Conservation (phyloP, 805 yeast species). For the Ogataea haglerorum region DNA sequence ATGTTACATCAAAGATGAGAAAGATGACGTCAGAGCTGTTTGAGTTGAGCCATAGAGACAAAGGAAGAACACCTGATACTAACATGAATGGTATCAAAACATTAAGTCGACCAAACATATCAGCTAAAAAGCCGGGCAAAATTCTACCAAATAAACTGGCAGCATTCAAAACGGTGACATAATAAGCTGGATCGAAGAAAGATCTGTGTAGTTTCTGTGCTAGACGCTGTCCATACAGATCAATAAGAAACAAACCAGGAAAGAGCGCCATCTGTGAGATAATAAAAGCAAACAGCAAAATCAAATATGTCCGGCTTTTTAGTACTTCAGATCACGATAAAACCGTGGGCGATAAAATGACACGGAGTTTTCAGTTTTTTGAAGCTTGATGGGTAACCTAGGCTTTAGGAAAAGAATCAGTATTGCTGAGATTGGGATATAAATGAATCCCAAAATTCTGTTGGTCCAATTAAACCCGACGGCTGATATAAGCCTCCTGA, state of each 20-base stretch:
- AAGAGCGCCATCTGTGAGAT: slow-evolving; percentile 28
- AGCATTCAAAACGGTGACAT: slow-evolving; percentile 33
- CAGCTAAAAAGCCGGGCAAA: slow-evolving; percentile 46
- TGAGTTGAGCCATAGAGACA: slow-evolving; percentile 50
- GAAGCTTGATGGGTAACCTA: neutral
- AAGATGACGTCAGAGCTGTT: slow-evolving; percentile 35
- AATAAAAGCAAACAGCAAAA: slow-evolving; percentile 30
- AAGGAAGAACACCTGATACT: slow-evolving; percentile 35
- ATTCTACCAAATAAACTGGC: slow-evolving; percentile 29
- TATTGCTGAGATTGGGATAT: neutral
- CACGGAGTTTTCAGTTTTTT: neutral
- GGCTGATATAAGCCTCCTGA: slow-evolving; percentile 38
- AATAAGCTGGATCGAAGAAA: slow-evolving; percentile 36
- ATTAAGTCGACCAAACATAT: slow-evolving; percentile 41
- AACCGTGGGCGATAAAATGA: too few species aligned
- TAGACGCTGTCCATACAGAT: slow-evolving; percentile 51
- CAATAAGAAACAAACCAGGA: slow-evolving; percentile 55
- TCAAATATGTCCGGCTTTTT: neutral
- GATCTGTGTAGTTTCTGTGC: slow-evolving; percentile 50
- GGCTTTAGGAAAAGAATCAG: neutral
- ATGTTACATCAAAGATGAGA: slow-evolving; percentile 33
- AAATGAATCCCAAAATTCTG: neutral
- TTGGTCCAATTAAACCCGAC: slow-evolving; percentile 28
- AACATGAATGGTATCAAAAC: slow-evolving; percentile 32
- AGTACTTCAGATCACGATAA: neutral